These are phyloP conservation scores for Neurospora discreta DNA, from an alignment of 495 filamentous ascomycete genomes.

Conservation along the genomic window DNA sequence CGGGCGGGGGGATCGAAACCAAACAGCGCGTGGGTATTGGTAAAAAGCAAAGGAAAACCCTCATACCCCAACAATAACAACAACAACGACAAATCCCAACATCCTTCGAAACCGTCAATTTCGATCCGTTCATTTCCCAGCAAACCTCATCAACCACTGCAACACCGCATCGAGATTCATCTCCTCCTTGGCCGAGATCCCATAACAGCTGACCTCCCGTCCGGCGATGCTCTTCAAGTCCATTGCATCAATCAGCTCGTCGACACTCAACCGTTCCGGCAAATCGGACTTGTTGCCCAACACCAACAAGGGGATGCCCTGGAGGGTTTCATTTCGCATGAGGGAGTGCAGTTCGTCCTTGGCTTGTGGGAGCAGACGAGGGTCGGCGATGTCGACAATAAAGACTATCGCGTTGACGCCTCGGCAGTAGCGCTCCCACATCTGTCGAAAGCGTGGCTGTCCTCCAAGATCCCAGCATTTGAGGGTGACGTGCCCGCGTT, in stretches of 20 bases:
- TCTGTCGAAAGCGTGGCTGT: conserved; percentile 91
- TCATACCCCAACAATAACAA: too few relatives aligned
- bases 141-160: conserved; percentile 88
- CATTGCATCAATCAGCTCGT: conserved; percentile 89
- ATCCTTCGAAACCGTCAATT: too few relatives aligned
- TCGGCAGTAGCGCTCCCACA: conserved; percentile 99
- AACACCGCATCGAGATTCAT: conserved; percentile 95
- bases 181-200: conserved; percentile 96
- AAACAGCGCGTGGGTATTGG: too few relatives aligned
- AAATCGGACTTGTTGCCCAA: conserved; percentile 97
- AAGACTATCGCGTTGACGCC: conserved; percentile 98
- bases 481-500: conserved; percentile 95
- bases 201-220: conserved; percentile 96
- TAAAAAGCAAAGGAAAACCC: too few relatives aligned
- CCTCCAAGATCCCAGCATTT: conserved; percentile 99
- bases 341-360: conserved; percentile 85
- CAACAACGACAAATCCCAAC: too few relatives aligned
- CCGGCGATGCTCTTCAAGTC: conserved; percentile 80
- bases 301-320: conserved; percentile 88
- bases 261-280: conserved; percentile 73
- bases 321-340: conserved; percentile 73
- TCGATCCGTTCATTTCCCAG: conserved; percentile 40
- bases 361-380: conserved; percentile 68
- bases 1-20: too few relatives aligned
- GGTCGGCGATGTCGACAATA: conserved; percentile 78